Evolutionary conservation across 768 basidiomycete species (phyloP).

Genomic region (Agaricus sinodeliciosus): DNA sequence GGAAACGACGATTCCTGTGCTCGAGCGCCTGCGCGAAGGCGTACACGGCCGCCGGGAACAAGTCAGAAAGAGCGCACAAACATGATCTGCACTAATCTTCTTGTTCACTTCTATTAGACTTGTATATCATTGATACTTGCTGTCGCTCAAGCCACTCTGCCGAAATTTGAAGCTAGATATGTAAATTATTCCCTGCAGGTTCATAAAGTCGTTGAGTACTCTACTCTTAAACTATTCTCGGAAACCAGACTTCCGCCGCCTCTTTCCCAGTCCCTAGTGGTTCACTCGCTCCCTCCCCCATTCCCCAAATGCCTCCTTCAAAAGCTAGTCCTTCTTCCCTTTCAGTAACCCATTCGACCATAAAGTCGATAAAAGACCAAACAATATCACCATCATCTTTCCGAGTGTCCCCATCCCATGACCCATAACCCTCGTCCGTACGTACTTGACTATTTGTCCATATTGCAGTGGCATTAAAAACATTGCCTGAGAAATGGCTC

Average conservation of each 20-base stretch:
- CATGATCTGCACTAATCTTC: background rate
- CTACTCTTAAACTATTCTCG: background rate
- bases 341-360: slow-evolving; percentile 31
- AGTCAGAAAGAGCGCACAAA: slow-evolving; percentile 26
- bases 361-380: slow-evolving; percentile 29
- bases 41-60: slow-evolving; percentile 68
- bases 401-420: background rate
- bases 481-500: slow-evolving; percentile 28
- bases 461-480: slow-evolving; percentile 31
- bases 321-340: slow-evolving; percentile 31
- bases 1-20: slow-evolving; percentile 74
- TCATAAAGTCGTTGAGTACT: too few relatives aligned
- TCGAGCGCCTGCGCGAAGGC: slow-evolving; percentile 84
- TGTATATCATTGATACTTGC: background rate
- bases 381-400: slow-evolving; percentile 25
- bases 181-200: too few relatives aligned
- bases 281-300: slow-evolving; percentile 22
- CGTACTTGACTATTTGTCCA: slow-evolving; percentile 30
- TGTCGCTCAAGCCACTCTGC: background rate
- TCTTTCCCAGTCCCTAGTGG: slow-evolving; percentile 25
- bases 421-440: slow-evolving; percentile 17
- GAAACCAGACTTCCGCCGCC: slow-evolving; percentile 36
- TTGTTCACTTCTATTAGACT: too few relatives aligned
- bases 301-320: slow-evolving; percentile 34
- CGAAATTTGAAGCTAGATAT: too few relatives aligned